Evolutionary conservation across 148 eudicot genomes (phyloP), one percentile per base, ranked within the genome.

Genomic region (Rhododendron henanense): DNA sequence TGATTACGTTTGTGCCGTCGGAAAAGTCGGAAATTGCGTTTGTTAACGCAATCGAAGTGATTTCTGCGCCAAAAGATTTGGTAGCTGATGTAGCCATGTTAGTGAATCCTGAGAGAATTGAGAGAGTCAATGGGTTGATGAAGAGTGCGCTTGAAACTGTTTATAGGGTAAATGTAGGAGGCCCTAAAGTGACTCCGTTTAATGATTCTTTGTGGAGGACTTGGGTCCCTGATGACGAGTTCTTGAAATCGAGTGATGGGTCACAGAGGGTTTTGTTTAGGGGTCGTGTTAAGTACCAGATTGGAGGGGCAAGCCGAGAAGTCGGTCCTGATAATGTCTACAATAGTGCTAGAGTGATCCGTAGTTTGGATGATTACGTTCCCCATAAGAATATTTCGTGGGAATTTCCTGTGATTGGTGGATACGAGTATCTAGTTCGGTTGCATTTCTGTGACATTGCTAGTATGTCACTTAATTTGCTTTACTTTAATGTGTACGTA

Each of bases 181-280:
- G 99, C 21, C 87, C 89, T 44, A 93, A 93, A 86, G 94, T 97
- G n/a, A 97, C 99, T 31, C 99, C 99, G 16, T 97, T 97, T 87
- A 97, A 97, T 88, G 99, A 97, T 88, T 92, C 98, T 19, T 90
- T 97, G 69, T 94, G 98, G 98, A 97, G 98, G 86, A 95, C 94
- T 82, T 97, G 99, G 99, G 87, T 92, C 39, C 87, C 94, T 57
- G 99, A 97, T 87, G 89, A 93, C n/a, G 91, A 90, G 88, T 93
- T 90, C 80, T 84, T 96, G 51, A 90, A 88, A 78, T 85, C 84
- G 5, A 81, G 79, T 82, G 88, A 88, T 41, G 92, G 76, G 23
- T 91, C 92, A 6, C 80, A 71, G n/a, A 85, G 81, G 31, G 91
- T 93, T 88, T 90, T 80, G 78, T 95, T 91, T 88, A 87, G 93